Conservation (phyloP, 2,329 filamentous ascomycete genomes). For the Phyllosticta citribraziliensis region DNA sequence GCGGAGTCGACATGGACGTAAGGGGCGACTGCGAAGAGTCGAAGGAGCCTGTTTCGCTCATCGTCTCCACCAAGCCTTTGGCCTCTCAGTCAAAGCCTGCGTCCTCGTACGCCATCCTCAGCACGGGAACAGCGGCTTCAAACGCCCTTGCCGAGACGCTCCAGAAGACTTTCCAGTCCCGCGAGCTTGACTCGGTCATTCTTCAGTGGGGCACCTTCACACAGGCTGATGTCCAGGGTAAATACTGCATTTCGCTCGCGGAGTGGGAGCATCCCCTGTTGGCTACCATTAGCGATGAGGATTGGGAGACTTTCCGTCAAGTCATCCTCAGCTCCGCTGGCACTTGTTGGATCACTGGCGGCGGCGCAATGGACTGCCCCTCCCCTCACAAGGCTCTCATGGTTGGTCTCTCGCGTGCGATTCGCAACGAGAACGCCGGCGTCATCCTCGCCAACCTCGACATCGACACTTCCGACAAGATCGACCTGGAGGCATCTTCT, state of each 20-base stretch:
- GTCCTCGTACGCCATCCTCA: not conserved
- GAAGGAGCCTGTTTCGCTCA: not conserved
- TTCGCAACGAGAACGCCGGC: not conserved
- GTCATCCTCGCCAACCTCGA: slow-evolving; percentile 1
- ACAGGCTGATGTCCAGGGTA: not conserved
- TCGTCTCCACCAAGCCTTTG: not conserved
- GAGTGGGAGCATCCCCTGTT: not conserved
- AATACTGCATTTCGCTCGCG: not conserved
- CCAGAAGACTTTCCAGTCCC: not conserved
- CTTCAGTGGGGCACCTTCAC: not conserved
- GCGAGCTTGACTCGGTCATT: not conserved
- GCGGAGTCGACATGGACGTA: not conserved
- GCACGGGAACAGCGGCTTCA: not conserved
- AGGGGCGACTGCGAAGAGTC: not conserved
- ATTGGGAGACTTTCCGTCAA: not conserved
- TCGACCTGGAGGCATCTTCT: not conserved
- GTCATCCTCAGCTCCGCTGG: not conserved
- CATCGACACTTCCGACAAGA: not conserved
- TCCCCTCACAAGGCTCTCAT: not conserved
- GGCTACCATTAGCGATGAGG: not conserved
- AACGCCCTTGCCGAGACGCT: not conserved
- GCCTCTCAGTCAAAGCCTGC: not conserved
- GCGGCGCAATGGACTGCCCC: not conserved
- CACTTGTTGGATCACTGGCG: not conserved
- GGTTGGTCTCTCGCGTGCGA: not conserved